A percentile compares a stretch with the other conserved stretches of the same genome.
Conservation (phyloP, 768 basidiomycete genomes). For the Coprinopsis sp. region DNA sequence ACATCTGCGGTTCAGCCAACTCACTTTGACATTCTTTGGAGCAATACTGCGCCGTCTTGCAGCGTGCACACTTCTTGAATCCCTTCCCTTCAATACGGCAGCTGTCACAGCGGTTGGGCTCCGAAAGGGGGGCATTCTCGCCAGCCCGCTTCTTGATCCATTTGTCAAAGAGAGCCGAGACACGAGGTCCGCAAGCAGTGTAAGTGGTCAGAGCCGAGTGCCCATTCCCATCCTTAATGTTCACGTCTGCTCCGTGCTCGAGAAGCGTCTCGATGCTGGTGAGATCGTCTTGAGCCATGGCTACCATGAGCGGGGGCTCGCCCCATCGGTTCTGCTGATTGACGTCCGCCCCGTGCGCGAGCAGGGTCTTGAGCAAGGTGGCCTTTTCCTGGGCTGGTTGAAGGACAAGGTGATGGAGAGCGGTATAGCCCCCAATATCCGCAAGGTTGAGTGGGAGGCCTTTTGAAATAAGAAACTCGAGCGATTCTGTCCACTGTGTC, state of each 20-base stretch:
- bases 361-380: slow-evolving; percentile 32
- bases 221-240: slow-evolving; percentile 36
- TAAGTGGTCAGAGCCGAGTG: slow-evolving; percentile 26
- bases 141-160: slow-evolving; percentile 46
- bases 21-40: slow-evolving; percentile 51
- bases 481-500: slow-evolving; percentile 22
- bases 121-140: slow-evolving; percentile 32
- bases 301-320: slow-evolving; percentile 34
- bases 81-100: slow-evolving; percentile 24
- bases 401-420: slow-evolving; percentile 43
- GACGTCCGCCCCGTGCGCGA: slow-evolving; percentile 45
- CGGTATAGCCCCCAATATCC: slow-evolving; percentile 47
- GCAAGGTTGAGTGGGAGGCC: slow-evolving; percentile 36
- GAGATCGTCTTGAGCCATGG: slow-evolving; percentile 27
- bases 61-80: slow-evolving; percentile 40
- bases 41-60: slow-evolving; percentile 47
- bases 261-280: slow-evolving; percentile 39
- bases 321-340: slow-evolving; percentile 48
- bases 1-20: slow-evolving; percentile 14
- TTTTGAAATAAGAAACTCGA: slow-evolving; percentile 36
- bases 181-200: slow-evolving; percentile 34
- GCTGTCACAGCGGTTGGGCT: slow-evolving; percentile 42
- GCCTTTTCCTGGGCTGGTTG: slow-evolving; percentile 17
- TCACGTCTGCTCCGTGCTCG: slow-evolving; percentile 45
- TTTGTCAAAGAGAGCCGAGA: slow-evolving; percentile 39